Percentiles rank a stretch among this genome's conserved stretches.
These are phyloP conservation scores for Phaeosphaeriaceae sp. DNA, from an alignment of 2,329 filamentous ascomycete species.

Conservation along the genomic window DNA sequence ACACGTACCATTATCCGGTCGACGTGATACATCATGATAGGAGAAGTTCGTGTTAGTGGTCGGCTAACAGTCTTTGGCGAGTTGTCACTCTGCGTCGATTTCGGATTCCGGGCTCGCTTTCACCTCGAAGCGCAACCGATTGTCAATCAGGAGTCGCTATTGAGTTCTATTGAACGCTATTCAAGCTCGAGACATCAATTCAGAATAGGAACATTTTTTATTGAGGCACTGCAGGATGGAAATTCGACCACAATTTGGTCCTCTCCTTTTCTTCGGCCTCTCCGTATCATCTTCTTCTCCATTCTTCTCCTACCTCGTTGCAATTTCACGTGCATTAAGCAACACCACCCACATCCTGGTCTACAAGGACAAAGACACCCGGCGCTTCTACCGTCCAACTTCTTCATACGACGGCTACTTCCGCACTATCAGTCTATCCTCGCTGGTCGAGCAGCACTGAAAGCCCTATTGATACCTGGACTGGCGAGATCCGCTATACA, in stretches of 20 bases:
- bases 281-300: constrained; percentile 1
- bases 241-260: background rate
- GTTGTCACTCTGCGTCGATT: background rate
- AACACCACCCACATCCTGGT: background rate
- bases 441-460: constrained; percentile 3
- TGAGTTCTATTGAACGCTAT: constrained; percentile 18
- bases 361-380: constrained; percentile 1
- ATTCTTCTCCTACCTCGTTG: background rate
- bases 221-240: constrained; percentile 1
- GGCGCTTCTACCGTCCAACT: background rate
- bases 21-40: background rate
- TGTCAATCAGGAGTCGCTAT: constrained; percentile 23
- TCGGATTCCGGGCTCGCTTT: constrained; percentile 14
- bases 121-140: constrained; percentile 15
- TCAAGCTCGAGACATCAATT: constrained; percentile 23
- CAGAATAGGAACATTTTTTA: constrained; percentile 1
- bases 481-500: background rate
- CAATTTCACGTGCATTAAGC: background rate
- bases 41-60: background rate
- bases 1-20: constrained; percentile 1
- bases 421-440: background rate
- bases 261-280: background rate
- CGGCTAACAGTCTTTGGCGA: constrained; percentile 7
- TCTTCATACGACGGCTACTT: background rate
- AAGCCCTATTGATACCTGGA: background rate